These are phyloP conservation scores for Talaromyces pinophilus DNA, from an alignment of 2,329 filamentous ascomycete genomes.

Conservation along the genomic window DNA sequence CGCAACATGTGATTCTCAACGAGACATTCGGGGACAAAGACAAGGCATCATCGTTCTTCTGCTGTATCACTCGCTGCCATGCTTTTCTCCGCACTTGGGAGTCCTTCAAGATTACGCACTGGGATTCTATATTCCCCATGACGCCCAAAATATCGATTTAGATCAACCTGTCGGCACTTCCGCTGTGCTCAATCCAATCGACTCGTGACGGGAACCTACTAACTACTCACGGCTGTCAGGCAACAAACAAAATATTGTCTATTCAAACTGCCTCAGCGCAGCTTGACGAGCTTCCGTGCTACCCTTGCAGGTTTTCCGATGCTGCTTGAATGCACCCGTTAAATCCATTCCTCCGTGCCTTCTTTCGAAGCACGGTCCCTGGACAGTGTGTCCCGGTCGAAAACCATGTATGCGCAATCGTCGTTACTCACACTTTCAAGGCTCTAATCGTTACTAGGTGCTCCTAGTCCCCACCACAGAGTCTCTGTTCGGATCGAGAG, in stretches of 20 bases:
- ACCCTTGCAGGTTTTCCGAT: slow-evolving; percentile 42
- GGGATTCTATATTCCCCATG: neutral
- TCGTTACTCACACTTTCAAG: slow-evolving; percentile 17
- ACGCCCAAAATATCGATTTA: neutral
- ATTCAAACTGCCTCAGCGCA: slow-evolving; percentile 30
- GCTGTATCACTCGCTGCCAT: neutral
- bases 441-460: slow-evolving; percentile 53
- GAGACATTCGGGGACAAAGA: neutral
- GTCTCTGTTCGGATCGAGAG: slow-evolving; percentile 81
- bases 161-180: slow-evolving; percentile 4
- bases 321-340: slow-evolving; percentile 86
- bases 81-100: neutral
- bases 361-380: slow-evolving; percentile 93
- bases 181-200: neutral
- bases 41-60: slow-evolving; percentile 12
- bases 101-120: neutral
- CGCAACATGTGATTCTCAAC: slow-evolving; percentile 24
- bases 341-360: slow-evolving; percentile 97
- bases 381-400: slow-evolving; percentile 88
- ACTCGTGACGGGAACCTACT: neutral
- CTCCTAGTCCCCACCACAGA: slow-evolving; percentile 93
- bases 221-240: slow-evolving; percentile 1
- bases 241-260: neutral
- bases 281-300: slow-evolving; percentile 43
- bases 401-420: slow-evolving; percentile 65